phyloP scores from a whole-genome alignment of 1,139 yeast genomes.

The Yamadazyma kanchanaburiensis region DNA sequence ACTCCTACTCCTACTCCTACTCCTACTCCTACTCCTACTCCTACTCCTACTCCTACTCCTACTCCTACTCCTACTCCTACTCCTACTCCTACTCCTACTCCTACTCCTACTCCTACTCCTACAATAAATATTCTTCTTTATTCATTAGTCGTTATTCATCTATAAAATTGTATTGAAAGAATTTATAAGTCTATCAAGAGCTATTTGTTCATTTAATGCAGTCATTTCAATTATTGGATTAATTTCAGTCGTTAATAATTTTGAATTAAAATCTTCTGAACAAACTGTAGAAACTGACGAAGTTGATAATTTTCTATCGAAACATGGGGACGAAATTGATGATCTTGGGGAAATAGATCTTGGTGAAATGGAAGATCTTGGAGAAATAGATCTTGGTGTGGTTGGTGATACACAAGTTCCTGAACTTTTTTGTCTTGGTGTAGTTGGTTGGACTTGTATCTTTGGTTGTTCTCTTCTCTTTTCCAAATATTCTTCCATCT shows the following conservation, averaged over 20 bases:
- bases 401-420: conserved; percentile 1
- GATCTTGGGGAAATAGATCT: conserved; percentile 7
- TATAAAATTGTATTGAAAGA: conserved; percentile 8
- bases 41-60: background rate
- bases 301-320: conserved; percentile 2
- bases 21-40: too few relatives aligned
- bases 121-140: conserved; percentile 3
- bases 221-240: conserved; percentile 43
- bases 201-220: conserved; percentile 39
- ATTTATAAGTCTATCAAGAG: conserved; percentile 32
- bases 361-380: background rate
- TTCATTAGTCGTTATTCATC: conserved; percentile 2
- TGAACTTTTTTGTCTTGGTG: conserved; percentile 1
- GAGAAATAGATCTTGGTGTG: too few relatives aligned
- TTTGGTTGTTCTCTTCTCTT: conserved; percentile 35
- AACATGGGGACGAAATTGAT: conserved; percentile 2
- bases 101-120: background rate
- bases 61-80: background rate
- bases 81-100: background rate
- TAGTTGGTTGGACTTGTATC: conserved; percentile 22
- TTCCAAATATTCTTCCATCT: conserved; percentile 51
- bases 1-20: too few relatives aligned
- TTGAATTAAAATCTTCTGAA: conserved; percentile 1
- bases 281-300: conserved; percentile 1
- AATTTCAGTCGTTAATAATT: conserved; percentile 12